Conservation (phyloP, 2,329 filamentous ascomycete species). For the Sclerotinia borealis region DNA sequence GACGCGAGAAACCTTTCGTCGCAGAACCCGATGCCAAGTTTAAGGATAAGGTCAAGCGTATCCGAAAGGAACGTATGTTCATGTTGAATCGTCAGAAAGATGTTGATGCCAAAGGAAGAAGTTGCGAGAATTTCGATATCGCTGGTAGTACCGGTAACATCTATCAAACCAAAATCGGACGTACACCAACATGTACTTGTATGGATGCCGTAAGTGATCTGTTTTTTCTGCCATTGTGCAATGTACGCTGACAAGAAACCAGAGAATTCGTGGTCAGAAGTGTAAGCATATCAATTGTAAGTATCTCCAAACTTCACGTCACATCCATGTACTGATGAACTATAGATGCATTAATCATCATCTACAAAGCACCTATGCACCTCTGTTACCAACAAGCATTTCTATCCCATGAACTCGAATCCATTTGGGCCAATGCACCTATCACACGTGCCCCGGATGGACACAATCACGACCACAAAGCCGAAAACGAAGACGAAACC, state of each 20-base stretch:
- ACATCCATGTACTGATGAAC: background rate
- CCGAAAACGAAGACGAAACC: conserved; percentile 14
- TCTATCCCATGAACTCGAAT: conserved; percentile 16
- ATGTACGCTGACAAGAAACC: background rate
- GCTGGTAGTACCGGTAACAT: conserved; percentile 22
- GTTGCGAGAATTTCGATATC: conserved; percentile 18
- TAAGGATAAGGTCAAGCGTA: conserved; percentile 18
- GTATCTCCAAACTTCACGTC: background rate
- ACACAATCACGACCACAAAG: background rate
- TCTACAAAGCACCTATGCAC: conserved; percentile 19
- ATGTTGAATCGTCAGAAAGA: conserved; percentile 18
- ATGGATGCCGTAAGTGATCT: conserved; percentile 21
- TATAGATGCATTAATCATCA: conserved; percentile 20
- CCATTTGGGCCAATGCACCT: conserved; percentile 19
- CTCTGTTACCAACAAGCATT: conserved; percentile 20
- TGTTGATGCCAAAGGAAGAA: conserved; percentile 9
- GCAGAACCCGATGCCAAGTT: conserved; percentile 16
- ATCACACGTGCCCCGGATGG: conserved; percentile 16
- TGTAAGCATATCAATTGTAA: conserved; percentile 23
- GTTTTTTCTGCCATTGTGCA: background rate
- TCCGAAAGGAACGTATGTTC: conserved; percentile 22
- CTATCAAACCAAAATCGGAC: conserved; percentile 17
- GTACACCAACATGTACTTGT: conserved; percentile 16
- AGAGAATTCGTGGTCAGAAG: conserved; percentile 19
- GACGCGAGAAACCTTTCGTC: conserved; percentile 16